Evolutionary conservation across 257 asterid species (phyloP), one percentile per base, ranked within the genome.

Genomic region (Nicotiana paniculata): DNA sequence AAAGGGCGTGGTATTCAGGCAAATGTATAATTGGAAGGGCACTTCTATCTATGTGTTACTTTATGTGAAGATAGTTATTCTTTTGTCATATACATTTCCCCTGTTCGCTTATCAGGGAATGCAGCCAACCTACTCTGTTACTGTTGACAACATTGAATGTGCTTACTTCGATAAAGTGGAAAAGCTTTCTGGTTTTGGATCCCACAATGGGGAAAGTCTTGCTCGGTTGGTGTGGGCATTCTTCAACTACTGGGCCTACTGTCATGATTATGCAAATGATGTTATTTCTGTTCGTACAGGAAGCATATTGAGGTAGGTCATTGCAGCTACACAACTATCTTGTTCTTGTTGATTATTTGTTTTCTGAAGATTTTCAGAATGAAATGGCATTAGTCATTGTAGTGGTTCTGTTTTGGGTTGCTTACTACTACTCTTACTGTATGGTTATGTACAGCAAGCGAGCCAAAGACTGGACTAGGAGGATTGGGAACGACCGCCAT

Each of bases 401-500:
- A 0, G 15, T 48, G 28, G 53, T 67, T 35, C 76, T 35, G 53
- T 67, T 67, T 67, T 67, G 28, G 2, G 16, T 33, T 17, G 16
- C 51, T 67, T 35, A 8, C 53, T 67, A 51, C 8, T 74, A 13
- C 16, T 26, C 62, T 51, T 53, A 16, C 21, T 81, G 64, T 70
- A 18, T 61, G 62, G 1, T 46, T 39, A 18, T 53, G 84, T 39
- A 59, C 91, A 95, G 98, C 92, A 96, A 96, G 86, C 90, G 92
- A 82, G 84, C 54, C 28, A 96, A 96, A 83, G 99, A 94, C 85
- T 96, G 99, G 99, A 96, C 98, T 0, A 89, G 93, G 84, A 94
- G 99, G 87, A 88, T 96, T 21, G 99, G 99, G 18, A 96, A 94
- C 51, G 98, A 96, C 78, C 92, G 99, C 0, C 99, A 94, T 84